A percentile compares a stretch with the other conserved stretches of the same genome.
phyloP scores from a whole-genome alignment of 805 yeast species.

The Lipomyces lipofer region DNA sequence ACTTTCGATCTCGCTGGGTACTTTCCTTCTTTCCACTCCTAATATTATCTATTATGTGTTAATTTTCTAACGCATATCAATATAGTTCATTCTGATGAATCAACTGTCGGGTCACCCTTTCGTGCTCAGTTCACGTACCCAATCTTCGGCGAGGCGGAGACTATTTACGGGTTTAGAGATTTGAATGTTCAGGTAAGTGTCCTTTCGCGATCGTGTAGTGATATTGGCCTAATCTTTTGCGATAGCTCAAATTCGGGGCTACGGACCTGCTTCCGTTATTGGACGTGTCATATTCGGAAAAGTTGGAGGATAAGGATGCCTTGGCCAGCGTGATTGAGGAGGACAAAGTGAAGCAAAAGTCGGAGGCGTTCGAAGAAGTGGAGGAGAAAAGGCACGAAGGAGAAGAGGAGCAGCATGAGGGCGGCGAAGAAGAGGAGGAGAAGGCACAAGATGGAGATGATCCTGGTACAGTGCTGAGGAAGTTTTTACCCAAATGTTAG shows the following conservation, averaged over 20 bases:
- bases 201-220: neutral
- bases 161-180: conserved; percentile 78
- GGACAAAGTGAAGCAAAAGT: conserved; percentile 3
- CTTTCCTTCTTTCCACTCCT: neutral
- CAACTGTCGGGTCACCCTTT: conserved; percentile 44
- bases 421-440: neutral
- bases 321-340: conserved; percentile 17
- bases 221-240: neutral
- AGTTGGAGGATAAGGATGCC: conserved; percentile 41
- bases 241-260: conserved; percentile 64
- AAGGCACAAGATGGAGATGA: conserved; percentile 40
- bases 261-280: conserved; percentile 72
- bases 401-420: conserved; percentile 13
- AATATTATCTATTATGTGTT: neutral
- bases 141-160: conserved; percentile 88
- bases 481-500: conserved; percentile 58
- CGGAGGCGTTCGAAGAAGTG: conserved; percentile 10
- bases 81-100: conserved; percentile 14
- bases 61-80: neutral
- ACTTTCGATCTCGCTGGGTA: conserved; percentile 51
- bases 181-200: conserved; percentile 54
- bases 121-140: conserved; percentile 87
- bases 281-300: conserved; percentile 55
- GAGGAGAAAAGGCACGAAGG: conserved; percentile 20
- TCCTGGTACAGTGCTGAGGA: conserved; percentile 54